These are phyloP conservation scores for Antitrichia curtipendula DNA, from an alignment of 225 moss, liverwort and hornwort species.

Conservation along the genomic window DNA sequence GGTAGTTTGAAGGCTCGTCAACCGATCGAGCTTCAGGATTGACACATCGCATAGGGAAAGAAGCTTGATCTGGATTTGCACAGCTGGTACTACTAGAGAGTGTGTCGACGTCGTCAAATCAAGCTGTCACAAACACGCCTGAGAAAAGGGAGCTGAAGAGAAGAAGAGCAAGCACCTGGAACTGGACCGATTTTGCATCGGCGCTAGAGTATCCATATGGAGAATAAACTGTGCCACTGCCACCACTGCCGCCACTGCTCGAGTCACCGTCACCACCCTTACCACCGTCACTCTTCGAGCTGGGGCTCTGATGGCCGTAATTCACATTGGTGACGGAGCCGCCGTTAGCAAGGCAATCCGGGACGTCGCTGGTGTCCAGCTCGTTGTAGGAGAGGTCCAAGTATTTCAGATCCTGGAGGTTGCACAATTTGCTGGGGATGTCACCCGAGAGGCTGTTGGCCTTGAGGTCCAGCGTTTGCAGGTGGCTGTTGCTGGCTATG, in stretches of 20 bases:
- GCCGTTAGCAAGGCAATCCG: constrained; percentile 24
- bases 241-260: background rate
- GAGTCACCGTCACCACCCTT: background rate
- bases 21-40: background rate
- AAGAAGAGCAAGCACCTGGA: background rate
- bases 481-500: constrained; percentile 11
- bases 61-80: background rate
- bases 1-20: background rate
- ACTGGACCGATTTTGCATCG: background rate
- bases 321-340: constrained; percentile 26
- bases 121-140: background rate
- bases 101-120: background rate
- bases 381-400: constrained; percentile 35
- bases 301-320: constrained; percentile 22
- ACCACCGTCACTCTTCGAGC: background rate
- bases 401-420: constrained; percentile 25
- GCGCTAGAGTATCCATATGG: background rate
- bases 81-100: background rate
- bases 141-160: background rate
- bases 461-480: constrained; percentile 28
- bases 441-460: constrained; percentile 17
- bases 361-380: constrained; percentile 23
- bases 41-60: background rate
- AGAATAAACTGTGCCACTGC: background rate
- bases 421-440: constrained; percentile 26